Percentiles rank a stretch among this genome's conserved stretches.
Conservation (phyloP, 805 yeast species). For the Lipomyces mesembrius region DNA sequence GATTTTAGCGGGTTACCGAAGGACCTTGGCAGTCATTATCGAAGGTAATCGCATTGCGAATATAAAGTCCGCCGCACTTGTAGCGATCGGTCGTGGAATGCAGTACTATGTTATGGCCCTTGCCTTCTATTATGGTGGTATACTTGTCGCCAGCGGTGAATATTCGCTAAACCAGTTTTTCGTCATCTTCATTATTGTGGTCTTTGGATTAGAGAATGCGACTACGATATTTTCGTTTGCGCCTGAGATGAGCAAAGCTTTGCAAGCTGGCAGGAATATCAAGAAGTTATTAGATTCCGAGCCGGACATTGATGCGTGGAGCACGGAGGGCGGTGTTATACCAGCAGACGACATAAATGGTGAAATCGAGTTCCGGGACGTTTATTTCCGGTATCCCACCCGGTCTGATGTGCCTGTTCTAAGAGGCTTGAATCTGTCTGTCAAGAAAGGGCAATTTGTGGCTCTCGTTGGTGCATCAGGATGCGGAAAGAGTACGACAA, state of each 20-base stretch:
- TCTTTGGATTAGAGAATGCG: conserved; percentile 52
- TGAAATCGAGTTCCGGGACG: conserved; percentile 55
- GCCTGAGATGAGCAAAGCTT: conserved; percentile 54
- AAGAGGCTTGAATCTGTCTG: conserved; percentile 39
- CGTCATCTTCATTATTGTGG: conserved; percentile 49
- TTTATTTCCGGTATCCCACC: conserved; percentile 44
- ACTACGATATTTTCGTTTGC: conserved; percentile 51
- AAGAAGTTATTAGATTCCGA: conserved; percentile 44
- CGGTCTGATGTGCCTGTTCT: conserved; percentile 43
- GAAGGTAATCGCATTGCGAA: conserved; percentile 23
- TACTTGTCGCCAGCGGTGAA: conserved; percentile 44
- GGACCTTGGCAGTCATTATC: conserved; percentile 18
- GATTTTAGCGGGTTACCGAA: conserved; percentile 44
- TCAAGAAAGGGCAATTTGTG: conserved; percentile 81
- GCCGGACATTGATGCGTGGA: conserved; percentile 48
- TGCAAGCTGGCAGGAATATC: conserved; percentile 47
- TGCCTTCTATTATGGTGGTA: conserved; percentile 53
- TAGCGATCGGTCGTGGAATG: conserved; percentile 49
- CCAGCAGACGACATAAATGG: conserved; percentile 49
- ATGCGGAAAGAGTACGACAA: conserved; percentile 50
- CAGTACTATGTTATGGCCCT: conserved; percentile 51
- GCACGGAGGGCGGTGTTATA: conserved; percentile 42
- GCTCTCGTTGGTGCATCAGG: conserved; percentile 94
- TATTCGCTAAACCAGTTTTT: conserved; percentile 47
- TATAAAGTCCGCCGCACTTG: conserved; percentile 45